phyloP scores from a whole-genome alignment of 2,329 filamentous ascomycete species.

The Teratosphaeriaceae sp. region DNA sequence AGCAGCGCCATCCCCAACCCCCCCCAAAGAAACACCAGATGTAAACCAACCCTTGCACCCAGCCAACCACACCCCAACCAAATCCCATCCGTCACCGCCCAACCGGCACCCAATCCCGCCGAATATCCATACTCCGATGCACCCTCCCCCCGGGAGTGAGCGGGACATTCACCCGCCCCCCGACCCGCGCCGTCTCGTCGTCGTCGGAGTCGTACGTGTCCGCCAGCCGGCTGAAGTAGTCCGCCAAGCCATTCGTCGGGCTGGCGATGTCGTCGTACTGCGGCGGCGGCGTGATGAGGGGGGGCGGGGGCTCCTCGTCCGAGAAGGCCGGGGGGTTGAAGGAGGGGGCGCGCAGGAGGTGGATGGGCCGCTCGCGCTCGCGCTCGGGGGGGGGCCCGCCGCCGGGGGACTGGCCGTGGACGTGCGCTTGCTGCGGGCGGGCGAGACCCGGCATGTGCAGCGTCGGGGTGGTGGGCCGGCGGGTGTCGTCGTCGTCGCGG shows the following conservation, averaged over 20 bases:
- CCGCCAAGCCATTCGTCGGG: constrained; percentile 63
- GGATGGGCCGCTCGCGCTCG: constrained; percentile 65
- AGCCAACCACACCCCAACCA: background rate
- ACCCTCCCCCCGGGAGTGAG: constrained; percentile 57
- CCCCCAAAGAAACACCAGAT: background rate
- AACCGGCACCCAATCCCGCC: constrained; percentile 36
- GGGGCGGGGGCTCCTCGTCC: constrained; percentile 68
- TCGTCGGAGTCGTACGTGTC: constrained; percentile 57
- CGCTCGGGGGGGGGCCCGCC: too few species aligned
- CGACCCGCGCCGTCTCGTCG: constrained; percentile 37
- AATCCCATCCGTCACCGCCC: background rate
- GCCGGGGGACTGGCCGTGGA: constrained; percentile 32
- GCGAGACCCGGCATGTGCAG: constrained; percentile 41
- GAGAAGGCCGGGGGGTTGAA: constrained; percentile 86
- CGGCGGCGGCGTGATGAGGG: constrained; percentile 72
- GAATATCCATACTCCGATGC: constrained; percentile 58
- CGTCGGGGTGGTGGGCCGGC: constrained; percentile 12
- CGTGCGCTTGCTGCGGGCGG: constrained; percentile 40
- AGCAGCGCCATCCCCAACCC: background rate
- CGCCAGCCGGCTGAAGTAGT: constrained; percentile 79
- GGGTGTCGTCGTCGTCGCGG: constrained; percentile 21
- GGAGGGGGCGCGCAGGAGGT: constrained; percentile 73
- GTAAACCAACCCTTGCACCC: background rate
- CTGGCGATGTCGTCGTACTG: constrained; percentile 76
- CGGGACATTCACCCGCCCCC: constrained; percentile 48